Evolutionary conservation across 306 rosid species (phyloP), one percentile per base, ranked within the genome.

Genomic region (Hippophae tibetana): DNA sequence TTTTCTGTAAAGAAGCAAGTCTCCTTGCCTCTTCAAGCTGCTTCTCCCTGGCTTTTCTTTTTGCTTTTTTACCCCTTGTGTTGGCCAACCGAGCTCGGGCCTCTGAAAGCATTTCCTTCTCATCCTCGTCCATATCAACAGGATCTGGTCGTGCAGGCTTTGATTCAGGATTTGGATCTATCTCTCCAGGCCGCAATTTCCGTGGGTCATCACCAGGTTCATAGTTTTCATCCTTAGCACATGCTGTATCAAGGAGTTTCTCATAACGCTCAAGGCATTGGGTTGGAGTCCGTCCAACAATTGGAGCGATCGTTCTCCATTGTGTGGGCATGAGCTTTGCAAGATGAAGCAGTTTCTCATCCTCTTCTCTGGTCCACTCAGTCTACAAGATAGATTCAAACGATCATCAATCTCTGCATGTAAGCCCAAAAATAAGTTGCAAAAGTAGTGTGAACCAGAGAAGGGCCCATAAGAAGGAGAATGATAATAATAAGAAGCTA

Each of bases 311-410:
- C 2, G 97, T 86, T 69, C 97, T 84, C 97, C 97, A 90, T 57
- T 90, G 95, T 0, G 95, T 90, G 54, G 97, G 97, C 97, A 90
- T 90, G 57, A 90, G 97, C 83, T 90, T 90, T 8, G 94, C 97
- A 69, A 90, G 95, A 79, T 90, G 95, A 52, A 90, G 95, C 25
- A 86, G 76, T 40, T 86, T 90, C 77, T 90, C 95, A 82, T 90
- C 97, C 72, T 90, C 97, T 74, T 90, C 97, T 67, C 97, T 73
- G 5, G 95, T 90, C 97, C 97, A 90, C 81, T 90, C 97, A 18
- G 95, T 90, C 89, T 86, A 43, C 65, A 78, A 65, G 43, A 70
- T 51, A 49, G 58, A 56, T 2, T 56, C 7, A 46, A 25, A 65
- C 54, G 52, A 68, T 43, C 58, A 61, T 52, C 62, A 70, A 55